These are phyloP conservation scores for Nitzschia putrida DNA, from an alignment of 108 stramenopile species.

Conservation along the genomic window DNA sequence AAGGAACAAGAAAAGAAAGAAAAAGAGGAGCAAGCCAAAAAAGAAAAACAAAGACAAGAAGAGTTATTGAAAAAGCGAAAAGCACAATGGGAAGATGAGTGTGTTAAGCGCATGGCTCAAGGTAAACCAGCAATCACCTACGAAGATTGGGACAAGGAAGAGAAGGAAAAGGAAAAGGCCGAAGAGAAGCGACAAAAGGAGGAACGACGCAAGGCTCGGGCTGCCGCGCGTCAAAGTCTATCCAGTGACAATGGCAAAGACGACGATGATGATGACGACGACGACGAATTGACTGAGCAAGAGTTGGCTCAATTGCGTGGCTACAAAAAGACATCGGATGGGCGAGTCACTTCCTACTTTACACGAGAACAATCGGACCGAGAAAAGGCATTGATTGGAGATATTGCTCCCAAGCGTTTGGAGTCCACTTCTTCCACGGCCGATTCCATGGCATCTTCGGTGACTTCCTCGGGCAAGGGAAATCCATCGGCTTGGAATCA, in stretches of 20 bases:
- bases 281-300: conserved; percentile 75
- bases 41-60: conserved; percentile 55
- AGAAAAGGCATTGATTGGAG: conserved; percentile 82
- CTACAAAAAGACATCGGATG: conserved; percentile 95
- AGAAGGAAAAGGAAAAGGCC: conserved; percentile 51
- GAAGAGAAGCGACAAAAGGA: conserved; percentile 60
- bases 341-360: conserved; percentile 93
- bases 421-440: conserved; percentile 27
- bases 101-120: conserved; percentile 66
- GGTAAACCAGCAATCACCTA: conserved; percentile 64
- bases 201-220: conserved; percentile 40
- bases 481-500: conserved; percentile 80
- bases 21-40: conserved; percentile 48
- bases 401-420: conserved; percentile 88
- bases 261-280: conserved; percentile 44
- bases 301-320: conserved; percentile 74
- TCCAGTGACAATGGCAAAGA: conserved; percentile 20
- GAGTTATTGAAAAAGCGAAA: conserved; percentile 64
- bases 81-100: conserved; percentile 85
- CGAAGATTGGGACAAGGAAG: conserved; percentile 79
- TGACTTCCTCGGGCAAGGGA: conserved; percentile 6
- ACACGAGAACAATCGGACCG: conserved; percentile 88
- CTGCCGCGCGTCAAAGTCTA: conserved; percentile 27
- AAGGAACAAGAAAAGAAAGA: conserved; percentile 72
- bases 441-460: conserved; percentile 11